phyloP scores from a whole-genome alignment of 2,329 filamentous ascomycete species.

The Keithomyces neogunnii region DNA sequence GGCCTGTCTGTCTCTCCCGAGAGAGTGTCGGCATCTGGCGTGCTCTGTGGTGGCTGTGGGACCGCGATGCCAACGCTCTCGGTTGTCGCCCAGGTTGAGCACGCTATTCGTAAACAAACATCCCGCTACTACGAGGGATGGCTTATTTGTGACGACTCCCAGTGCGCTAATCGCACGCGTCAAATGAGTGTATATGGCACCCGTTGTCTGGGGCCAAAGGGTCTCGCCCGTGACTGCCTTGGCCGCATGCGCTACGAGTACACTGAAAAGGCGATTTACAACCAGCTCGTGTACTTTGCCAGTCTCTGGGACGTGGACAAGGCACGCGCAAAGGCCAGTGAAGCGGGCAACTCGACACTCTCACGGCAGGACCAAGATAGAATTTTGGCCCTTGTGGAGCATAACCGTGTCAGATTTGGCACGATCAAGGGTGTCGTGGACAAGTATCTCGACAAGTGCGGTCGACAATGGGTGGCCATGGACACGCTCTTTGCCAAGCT shows the following conservation, averaged over 20 bases:
- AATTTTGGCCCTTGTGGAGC: constrained; percentile 64
- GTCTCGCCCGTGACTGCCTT: constrained; percentile 73
- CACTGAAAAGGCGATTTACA: constrained; percentile 84
- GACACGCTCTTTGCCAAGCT: constrained; percentile 71
- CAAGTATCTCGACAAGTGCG: constrained; percentile 80
- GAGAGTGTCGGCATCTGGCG: constrained; percentile 62
- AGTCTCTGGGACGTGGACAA: constrained; percentile 85
- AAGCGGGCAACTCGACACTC: constrained; percentile 37
- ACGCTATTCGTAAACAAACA: constrained; percentile 69
- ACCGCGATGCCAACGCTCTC: constrained; percentile 59
- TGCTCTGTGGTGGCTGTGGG: constrained; percentile 65
- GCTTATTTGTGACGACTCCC: constrained; percentile 82
- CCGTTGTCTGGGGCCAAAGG: constrained; percentile 79
- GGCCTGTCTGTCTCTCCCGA: constrained; percentile 55
- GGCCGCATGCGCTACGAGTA: constrained; percentile 87
- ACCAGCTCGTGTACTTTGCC: constrained; percentile 84
- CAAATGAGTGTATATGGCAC: constrained; percentile 91
- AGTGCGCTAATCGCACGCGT: constrained; percentile 78
- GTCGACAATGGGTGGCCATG: constrained; percentile 90
- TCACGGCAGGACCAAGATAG: constrained; percentile 51
- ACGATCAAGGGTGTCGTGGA: constrained; percentile 73
- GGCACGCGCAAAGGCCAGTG: constrained; percentile 46
- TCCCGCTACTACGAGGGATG: constrained; percentile 86
- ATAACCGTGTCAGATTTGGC: constrained; percentile 72
- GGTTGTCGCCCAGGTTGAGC: constrained; percentile 79